phyloP scores from a whole-genome alignment of 495 filamentous ascomycete species.

The Hapsidospora chrysogenum region DNA sequence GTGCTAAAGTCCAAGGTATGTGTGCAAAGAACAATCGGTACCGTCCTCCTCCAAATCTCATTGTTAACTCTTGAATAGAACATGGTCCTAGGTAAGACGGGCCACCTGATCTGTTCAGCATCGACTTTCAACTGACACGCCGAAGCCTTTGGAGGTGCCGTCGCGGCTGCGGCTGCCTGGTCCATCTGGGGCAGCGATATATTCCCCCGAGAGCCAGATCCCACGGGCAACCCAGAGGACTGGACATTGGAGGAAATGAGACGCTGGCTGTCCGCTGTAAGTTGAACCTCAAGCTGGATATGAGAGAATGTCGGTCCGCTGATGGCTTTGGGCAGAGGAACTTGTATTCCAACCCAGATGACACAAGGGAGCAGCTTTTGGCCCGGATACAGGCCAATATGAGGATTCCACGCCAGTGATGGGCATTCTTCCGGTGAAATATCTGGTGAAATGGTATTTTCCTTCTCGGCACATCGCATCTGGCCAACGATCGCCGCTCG shows the following conservation, averaged over 20 bases:
- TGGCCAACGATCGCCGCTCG: too few relatives aligned
- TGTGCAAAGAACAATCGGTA: background rate
- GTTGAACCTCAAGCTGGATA: too few relatives aligned
- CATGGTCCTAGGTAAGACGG: slow-evolving; percentile 34
- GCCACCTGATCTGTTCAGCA: background rate
- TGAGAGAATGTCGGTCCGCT: too few relatives aligned
- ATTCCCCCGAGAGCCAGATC: slow-evolving; percentile 55
- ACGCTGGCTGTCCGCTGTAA: slow-evolving; percentile 61
- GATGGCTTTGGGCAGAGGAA: slow-evolving; percentile 38
- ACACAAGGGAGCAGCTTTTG: slow-evolving; percentile 58
- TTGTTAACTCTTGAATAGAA: slow-evolving; percentile 14
- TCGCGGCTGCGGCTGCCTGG: slow-evolving; percentile 69
- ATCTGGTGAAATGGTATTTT: too few relatives aligned
- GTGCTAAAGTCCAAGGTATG: slow-evolving; percentile 64
- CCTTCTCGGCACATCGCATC: too few relatives aligned
- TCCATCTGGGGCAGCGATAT: slow-evolving; percentile 70
- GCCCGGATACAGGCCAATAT: slow-evolving; percentile 71
- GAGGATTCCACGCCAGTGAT: slow-evolving; percentile 23
- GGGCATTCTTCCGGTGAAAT: too few relatives aligned
- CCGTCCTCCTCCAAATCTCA: background rate
- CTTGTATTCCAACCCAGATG: slow-evolving; percentile 45
- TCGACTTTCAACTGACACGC: slow-evolving; percentile 3
- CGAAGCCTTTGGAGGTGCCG: slow-evolving; percentile 60
- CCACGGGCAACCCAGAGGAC: slow-evolving; percentile 58
- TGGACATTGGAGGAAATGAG: slow-evolving; percentile 61